These are phyloP conservation scores for Circinella minor DNA, from an alignment of 371 early-diverging fungal genomes.

Conservation along the genomic window DNA sequence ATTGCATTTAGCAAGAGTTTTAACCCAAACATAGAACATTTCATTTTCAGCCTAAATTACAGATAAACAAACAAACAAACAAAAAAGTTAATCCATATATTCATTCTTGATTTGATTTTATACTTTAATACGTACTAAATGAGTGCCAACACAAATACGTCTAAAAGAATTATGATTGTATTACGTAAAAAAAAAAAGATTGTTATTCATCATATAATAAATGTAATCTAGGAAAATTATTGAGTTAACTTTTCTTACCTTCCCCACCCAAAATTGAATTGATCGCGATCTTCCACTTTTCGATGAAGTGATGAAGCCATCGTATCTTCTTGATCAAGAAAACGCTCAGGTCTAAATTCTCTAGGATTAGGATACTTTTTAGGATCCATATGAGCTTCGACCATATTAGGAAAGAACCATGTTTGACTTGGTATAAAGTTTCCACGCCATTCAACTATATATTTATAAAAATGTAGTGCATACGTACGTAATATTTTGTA, in stretches of 20 bases:
- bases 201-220: background rate
- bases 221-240: background rate
- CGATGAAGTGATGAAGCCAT: constrained; percentile 9
- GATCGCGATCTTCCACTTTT: constrained; percentile 12
- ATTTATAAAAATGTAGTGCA: too few species aligned
- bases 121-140: constrained; percentile 12
- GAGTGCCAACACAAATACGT: constrained; percentile 11
- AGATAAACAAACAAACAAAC: background rate
- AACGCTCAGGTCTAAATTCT: constrained; percentile 27
- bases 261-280: constrained; percentile 17
- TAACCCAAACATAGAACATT: background rate
- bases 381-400: constrained; percentile 19
- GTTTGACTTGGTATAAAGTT: constrained; percentile 36
- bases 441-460: constrained; percentile 12
- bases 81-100: background rate
- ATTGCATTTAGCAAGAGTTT: background rate
- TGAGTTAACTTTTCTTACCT: background rate
- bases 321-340: constrained; percentile 8
- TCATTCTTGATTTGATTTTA: background rate
- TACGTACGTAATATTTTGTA: too few species aligned
- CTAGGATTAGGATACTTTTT: constrained; percentile 9
- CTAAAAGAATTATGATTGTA: background rate
- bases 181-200: background rate
- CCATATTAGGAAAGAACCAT: constrained; percentile 20
- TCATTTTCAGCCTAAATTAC: constrained; percentile 6